phyloP scores from a whole-genome alignment of 768 basidiomycete species.

The Cytidiella melzeri region DNA sequence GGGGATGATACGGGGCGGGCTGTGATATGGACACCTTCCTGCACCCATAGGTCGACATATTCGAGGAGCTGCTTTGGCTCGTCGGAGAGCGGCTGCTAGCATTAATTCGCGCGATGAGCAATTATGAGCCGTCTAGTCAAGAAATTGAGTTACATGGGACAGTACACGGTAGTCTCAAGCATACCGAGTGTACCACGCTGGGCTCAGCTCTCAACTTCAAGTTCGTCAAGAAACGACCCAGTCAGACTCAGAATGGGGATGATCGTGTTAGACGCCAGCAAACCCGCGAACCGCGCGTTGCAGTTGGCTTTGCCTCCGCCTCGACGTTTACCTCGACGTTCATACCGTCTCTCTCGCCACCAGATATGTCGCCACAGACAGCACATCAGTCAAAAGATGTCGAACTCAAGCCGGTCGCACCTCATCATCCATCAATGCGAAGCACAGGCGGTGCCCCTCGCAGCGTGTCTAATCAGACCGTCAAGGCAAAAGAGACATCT shows the following conservation, averaged over 20 bases:
- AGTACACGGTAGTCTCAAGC: no score
- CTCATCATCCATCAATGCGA: conserved; percentile 1
- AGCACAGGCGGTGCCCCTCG: background rate
- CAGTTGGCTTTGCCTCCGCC: background rate
- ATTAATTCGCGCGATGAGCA: no score
- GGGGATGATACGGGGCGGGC: no score
- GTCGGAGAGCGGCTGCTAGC: no score
- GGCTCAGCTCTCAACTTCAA: no score
- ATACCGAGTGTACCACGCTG: no score
- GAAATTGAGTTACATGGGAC: no score
- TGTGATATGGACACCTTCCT: background rate
- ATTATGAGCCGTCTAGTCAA: no score
- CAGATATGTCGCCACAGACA: conserved; percentile 8
- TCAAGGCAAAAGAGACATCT: conserved; percentile 19
- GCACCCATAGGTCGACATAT: background rate
- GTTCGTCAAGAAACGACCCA: no score
- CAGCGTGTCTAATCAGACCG: conserved; percentile 11
- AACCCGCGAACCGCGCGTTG: no score
- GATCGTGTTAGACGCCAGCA: no score
- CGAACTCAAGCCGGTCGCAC: conserved; percentile 5
- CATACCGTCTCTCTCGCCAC: background rate
- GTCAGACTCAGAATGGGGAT: no score
- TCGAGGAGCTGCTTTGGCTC: background rate
- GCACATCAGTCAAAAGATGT: conserved; percentile 7
- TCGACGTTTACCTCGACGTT: background rate